These are phyloP conservation scores for Hymenoscyphus fructigenus DNA, from an alignment of 2,329 filamentous ascomycete genomes.

Conservation along the genomic window DNA sequence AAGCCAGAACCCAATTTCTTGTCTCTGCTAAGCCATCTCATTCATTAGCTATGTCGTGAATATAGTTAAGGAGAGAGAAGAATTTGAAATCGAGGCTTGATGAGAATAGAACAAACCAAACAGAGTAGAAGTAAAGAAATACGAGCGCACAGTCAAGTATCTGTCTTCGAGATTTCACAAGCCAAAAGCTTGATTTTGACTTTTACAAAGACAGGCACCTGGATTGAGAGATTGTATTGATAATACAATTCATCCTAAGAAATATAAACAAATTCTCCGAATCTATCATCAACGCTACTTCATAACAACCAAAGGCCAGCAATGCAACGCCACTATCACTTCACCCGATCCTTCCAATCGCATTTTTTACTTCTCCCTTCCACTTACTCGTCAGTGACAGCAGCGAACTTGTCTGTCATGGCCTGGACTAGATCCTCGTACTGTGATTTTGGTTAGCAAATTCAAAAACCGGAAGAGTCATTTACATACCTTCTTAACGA, in stretches of 20 bases:
- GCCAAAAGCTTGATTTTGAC: too few relatives aligned
- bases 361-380: neutral
- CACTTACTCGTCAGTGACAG: conserved; percentile 85
- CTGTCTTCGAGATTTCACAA: too few relatives aligned
- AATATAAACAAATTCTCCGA: conserved; percentile 10
- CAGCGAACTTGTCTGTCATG: conserved; percentile 97
- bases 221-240: conserved; percentile 5
- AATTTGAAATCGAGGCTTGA: too few relatives aligned
- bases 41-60: too few relatives aligned
- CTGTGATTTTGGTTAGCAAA: conserved; percentile 44
- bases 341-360: neutral
- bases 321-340: conserved; percentile 4
- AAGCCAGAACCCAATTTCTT: too few relatives aligned
- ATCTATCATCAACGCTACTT: conserved; percentile 6
- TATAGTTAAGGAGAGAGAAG: too few relatives aligned
- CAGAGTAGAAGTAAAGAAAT: too few relatives aligned
- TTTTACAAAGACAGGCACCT: neutral
- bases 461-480: conserved; percentile 5
- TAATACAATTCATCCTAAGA: conserved; percentile 1
- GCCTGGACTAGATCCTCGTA: conserved; percentile 89
- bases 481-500: conserved; percentile 75
- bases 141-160: too few relatives aligned
- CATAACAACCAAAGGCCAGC: conserved; percentile 6
- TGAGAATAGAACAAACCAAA: too few relatives aligned
- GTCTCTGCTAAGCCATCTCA: too few relatives aligned